Evolutionary conservation across 2,329 filamentous ascomycete species (phyloP), one percentile per base, ranked within the genome.

Genomic region (Pseudocercospora vitis): DNA sequence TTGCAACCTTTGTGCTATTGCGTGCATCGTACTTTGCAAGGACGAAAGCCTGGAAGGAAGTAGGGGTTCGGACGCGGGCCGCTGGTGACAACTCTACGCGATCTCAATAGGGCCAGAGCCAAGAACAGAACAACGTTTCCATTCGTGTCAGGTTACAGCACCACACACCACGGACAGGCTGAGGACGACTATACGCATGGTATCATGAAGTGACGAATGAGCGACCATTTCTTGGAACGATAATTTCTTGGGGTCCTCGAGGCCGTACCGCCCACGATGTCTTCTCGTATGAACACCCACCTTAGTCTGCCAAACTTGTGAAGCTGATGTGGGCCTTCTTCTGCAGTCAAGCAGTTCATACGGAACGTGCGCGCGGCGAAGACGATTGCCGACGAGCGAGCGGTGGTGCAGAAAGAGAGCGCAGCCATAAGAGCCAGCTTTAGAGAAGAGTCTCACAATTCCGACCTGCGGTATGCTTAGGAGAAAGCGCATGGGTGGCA

Each of bases 381-480:
- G 79, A 99, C 94, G 29, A 96, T 99, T 71, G 95, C 95, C 72
- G 94, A 99, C 76, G 94, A 99, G 78, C 86, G 94, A 70, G 92
- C 94, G 48, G 94, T 99, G 52, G 95, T 99, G 60, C 94, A 97
- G 70, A 99, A 99, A 76, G 94, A 99, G 78, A 99, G 94, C 75
- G 94, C 94, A 55, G 89, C 92, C 44, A 99, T 99, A 70, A 84
- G 94, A 75, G 91, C 94, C 64, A 97, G 92, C 76, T 99, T 99
- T 73, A 85, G 94, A 69, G 94, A 99, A 75, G 94, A 99, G 77
- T 95, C 90, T 75, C 85, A 88, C 69, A 91, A 99, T 71, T 91
- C 89, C 64, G 88, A 89, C 70, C 81, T 95, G 66, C 86, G 92
- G 91, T 96, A 79, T 69, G 81, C 12, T 21, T 74, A 79, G 69